Evolutionary conservation across 139 green algal species (phyloP), one percentile per base, ranked within the genome.

Genomic region (Tetraselmis chui): DNA sequence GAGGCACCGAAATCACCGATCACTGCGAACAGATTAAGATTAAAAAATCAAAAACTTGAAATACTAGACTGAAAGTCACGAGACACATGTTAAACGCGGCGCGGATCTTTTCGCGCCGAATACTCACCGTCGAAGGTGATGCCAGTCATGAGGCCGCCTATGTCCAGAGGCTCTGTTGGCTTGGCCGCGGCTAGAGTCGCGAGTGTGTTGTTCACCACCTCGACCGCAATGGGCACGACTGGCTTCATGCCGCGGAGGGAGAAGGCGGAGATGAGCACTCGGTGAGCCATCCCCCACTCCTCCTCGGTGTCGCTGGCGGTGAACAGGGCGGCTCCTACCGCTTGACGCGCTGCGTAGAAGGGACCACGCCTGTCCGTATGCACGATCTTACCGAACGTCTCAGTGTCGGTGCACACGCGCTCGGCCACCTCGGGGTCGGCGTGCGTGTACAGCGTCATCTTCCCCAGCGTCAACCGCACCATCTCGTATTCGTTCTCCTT

Each of bases 81-180:
- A n/a, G n/a, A n/a, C n/a, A n/a, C n/a, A n/a, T n/a, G n/a, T n/a
- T n/a, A n/a, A n/a, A n/a, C n/a, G n/a, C n/a, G n/a, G n/a, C n/a
- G n/a, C n/a, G n/a, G n/a, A n/a, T n/a, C n/a, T n/a, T n/a, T n/a
- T n/a, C n/a, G n/a, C n/a, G n/a, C n/a, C n/a, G n/a, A n/a, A n/a
- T n/a, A 59, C 59, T 82, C 82, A 0, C 76, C 82, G 29, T 85
- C 82, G 29, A 67, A 31, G 28, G 82, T 85, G 76, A 85, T 85
- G 25, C 59, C 80, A 27, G 82, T 82, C 31, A 85, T 45, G 32
- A 59, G 81, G 81, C 79, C 81, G 45, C 28, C 58, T n/a, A 76
- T 76, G 76, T 32, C 74, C 29, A 31, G 24, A 1, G 80, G 30
- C 26, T 31, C 1, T n/a, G 29, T 18, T 0, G 31, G 27, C 81